Base-by-base conservation (phyloP, 1,284 basidiomycete species). In the Amylostereum areolatum region DNA sequence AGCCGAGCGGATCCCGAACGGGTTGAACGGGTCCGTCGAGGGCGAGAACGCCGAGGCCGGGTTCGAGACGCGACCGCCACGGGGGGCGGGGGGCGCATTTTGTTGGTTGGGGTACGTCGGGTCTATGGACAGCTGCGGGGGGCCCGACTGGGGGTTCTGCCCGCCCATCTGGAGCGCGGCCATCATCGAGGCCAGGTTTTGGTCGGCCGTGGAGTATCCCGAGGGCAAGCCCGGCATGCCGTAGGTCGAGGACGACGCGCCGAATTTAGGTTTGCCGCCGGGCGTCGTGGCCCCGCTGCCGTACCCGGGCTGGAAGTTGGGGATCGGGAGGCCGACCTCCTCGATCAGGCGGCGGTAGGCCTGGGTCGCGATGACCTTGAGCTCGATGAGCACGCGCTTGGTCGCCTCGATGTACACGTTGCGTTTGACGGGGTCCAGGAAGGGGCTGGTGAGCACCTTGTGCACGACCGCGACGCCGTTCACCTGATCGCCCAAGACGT, bases 401-500 rank as follows among this genome's bases (percentile, higher is more conserved):
- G 89, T 92, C 3, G 91, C 88, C 57, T 93, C 92, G 2, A 90
- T 73, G 57, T 90, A 89, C 39, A 68, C 71, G 2, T 75, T 71
- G 62, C 88, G 89, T 56, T 88, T 80, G 2, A 69, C 63, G 6
- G 81, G 77, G 40, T 92, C 83, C 52, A 97, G 75, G 69, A 87
- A 90, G 12, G 86, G 77, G 62, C 89, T 92, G 2, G 89, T 89
- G 55, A 98, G 69, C 53, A 98, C 88, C 69, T 97, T 97, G 67
- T 92, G 89, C 34, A 98, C 85, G 39, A 97, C 91, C 31, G 93
- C 87, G 45, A 92, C 87, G 18, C 96, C 96, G 63, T 98, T 97
- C 51, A 95, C 90, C 69, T 97, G 93, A 66, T 97, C 94, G 45
- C 86, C 85, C 52, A 99, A 74, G 37, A 99, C 89, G 62, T 99